Base-by-base conservation (phyloP, 257 asterid species). In the Parsonsia alboflavescens region DNA sequence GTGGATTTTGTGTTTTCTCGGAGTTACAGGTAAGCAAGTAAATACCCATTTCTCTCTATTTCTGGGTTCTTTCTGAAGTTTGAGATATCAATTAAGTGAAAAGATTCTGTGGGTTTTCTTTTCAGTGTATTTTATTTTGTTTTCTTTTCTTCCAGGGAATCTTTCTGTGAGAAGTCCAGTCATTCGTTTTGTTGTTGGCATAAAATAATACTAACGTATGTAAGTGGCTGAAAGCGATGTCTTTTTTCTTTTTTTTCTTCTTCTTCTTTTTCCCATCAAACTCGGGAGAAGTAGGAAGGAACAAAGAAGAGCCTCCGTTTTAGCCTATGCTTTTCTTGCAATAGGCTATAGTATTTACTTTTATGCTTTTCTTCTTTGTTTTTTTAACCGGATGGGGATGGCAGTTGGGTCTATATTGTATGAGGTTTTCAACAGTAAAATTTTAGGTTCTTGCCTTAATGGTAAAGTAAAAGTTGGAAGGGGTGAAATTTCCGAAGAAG, bases 141-240 rank as follows among this genome's bases (percentile, higher is more conserved):
- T 49, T 63, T 46, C 8, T 26, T 74, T 26, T 63, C n/a, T 65
- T 53, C 67, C 48, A 71, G 70, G 65, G 50, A 52, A 49, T 26
- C 65, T 46, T 36, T 76, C 64, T 46, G 49, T 80, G 83, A 19
- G 66, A 52, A 39, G 69, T 79, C 72, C 46, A 21, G 72, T 62
- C 57, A 10, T 70, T 74, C 21, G 22, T 54, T 62, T 73, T 64
- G 57, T 49, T 63, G 70, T 61, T 75, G 74, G 68, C 42, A 66
- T 75, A 13, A 58, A 39, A 65, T 57, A 39, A 66, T 46, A 56
- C 63, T 33, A 46, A 64, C 48, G 24, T 33, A 48, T 66, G 66
- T 26, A 17, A 58, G 70, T 53, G 49, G 57, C 33, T 30, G 71
- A 72, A 71, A 76, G 73, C 71, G 8, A 69, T 46, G 74, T 41